Evolutionary conservation across 2,329 filamentous ascomycete species (phyloP), one percentile per base, ranked within the genome.

Genomic region (Leptodontidium sp.): DNA sequence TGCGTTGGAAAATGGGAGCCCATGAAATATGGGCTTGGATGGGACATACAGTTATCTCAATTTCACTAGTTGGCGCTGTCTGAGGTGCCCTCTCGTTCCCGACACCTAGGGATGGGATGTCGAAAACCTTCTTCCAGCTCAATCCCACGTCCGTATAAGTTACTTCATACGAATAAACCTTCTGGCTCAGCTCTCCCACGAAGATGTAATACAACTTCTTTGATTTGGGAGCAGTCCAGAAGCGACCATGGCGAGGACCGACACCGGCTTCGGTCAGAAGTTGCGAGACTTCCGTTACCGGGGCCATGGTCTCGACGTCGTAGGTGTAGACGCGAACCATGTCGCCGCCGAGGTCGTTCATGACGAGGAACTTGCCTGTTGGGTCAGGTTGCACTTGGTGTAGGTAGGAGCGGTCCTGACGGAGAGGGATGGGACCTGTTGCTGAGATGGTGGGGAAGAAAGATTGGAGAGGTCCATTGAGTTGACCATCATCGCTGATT

Each of bases 341-440:
- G 67, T 87, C 85, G 0, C 80, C 80, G 24, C 85, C 82, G 2
- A 89, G 80, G 61, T 87, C 85, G 0, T 84, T 82, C 49, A 83
- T 80, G 29, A 87, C 68, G 8, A 86, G 69, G 74, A 80, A 86
- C 17, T 79, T 71, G 4, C 79, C 80, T 1, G 83, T 84, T 0
- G 84, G 85, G 70, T 87, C 85, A 26, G 85, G 74, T 66, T 86
- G 76, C 26, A 83, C 80, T 69, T 85, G 77, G 72, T 87, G 85
- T 0, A 84, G 83, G 69, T 85, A 82, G 1, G 83, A 78, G 2
- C 79, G 72, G 61, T 81, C 78, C 73, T 84, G 81, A 65, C 81
- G 80, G 15, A 78, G 40, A 7, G 62, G 21, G 4, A 64, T 40
- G 32, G 65, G 68, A 38, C 65, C 67, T 15, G 65, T 50, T 15